Base-by-base conservation (phyloP, 2,329 filamentous ascomycete genomes). In the Fusarium burgessii region DNA sequence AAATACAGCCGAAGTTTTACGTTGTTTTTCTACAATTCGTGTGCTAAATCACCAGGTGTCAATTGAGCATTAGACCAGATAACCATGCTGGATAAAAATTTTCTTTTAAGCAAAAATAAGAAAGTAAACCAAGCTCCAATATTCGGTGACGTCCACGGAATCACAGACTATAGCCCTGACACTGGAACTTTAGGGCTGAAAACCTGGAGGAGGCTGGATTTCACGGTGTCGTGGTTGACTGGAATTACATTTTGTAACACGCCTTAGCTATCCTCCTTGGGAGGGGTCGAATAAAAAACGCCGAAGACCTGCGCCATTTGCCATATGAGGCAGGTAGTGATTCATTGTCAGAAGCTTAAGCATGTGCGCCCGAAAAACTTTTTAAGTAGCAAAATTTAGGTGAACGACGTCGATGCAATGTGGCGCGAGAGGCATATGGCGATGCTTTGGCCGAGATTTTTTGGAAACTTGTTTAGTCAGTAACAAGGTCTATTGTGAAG, bases 1-100 rank as follows among this genome's bases (percentile, higher is more conserved):
- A 74, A 72, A 66, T 58, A 58, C 51, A 52, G 63, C 58, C 40
- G 52, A 59, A 36, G 46, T 64, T 55, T 49, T 63, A 36, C 43
- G 57, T 50, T 27, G 36, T 52, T 35, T 42, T 54, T 62, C 25
- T 40, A 33, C 45, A 32, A 45, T 61, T 29, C 45, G 55, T 73
- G 58, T 32, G 15, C 58, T 57, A 62, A 54, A 50, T 68, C 52
- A 38, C 58, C 32, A 62, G 38, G 71, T 64, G 55, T 55, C 25
- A 12, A 50, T 15, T 40, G 17, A 36, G 18, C 13, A 33, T 38
- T 38, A 29, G 29, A 29, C 29, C 10, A 9, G 29, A 29, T 29
- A 29, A 29, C 29, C 10, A 29, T 29, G 29, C 7, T 29, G 10
- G 10, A 7, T 29, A 8, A 8, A 29, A 3, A 8, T 29, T 11